A percentile compares a stretch with the other conserved stretches of the same genome.
Conservation (phyloP, 177 flowering plant species). For the Telopea speciosissima region DNA sequence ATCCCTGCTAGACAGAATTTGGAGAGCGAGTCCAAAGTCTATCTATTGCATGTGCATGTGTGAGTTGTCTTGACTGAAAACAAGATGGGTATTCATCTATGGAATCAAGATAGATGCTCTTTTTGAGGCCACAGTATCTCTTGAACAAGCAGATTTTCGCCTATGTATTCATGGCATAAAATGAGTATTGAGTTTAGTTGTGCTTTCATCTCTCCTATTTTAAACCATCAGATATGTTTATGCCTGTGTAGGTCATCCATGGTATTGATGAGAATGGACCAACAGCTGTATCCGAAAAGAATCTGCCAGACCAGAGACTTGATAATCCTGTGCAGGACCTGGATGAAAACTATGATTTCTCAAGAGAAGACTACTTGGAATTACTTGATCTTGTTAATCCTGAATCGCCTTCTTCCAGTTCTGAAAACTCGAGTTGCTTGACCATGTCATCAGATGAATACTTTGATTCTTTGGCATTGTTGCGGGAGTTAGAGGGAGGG, state of each 20-base stretch:
- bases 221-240: neutral
- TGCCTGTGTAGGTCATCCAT: slow-evolving; percentile 24
- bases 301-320: neutral
- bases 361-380: slow-evolving; percentile 43
- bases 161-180: neutral
- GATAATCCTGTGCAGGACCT: slow-evolving; percentile 10
- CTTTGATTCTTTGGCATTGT: slow-evolving; percentile 37
- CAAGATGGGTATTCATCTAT: neutral
- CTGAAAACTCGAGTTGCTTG: slow-evolving; percentile 40
- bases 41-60: neutral
- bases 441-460: slow-evolving; percentile 40
- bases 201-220: neutral
- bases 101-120: neutral
- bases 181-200: neutral
- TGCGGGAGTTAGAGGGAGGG: slow-evolving; percentile 28
- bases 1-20: neutral
- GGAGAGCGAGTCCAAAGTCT: neutral
- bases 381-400: slow-evolving; percentile 39
- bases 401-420: slow-evolving; percentile 36
- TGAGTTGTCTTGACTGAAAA: neutral
- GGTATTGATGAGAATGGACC: slow-evolving; percentile 11
- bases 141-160: slow-evolving; percentile 11
- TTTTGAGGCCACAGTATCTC: neutral
- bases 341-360: slow-evolving; percentile 12
- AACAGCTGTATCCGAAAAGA: slow-evolving; percentile 1